Conservation (phyloP, 495 filamentous ascomycete species). For the Penicillium fimorum region DNA sequence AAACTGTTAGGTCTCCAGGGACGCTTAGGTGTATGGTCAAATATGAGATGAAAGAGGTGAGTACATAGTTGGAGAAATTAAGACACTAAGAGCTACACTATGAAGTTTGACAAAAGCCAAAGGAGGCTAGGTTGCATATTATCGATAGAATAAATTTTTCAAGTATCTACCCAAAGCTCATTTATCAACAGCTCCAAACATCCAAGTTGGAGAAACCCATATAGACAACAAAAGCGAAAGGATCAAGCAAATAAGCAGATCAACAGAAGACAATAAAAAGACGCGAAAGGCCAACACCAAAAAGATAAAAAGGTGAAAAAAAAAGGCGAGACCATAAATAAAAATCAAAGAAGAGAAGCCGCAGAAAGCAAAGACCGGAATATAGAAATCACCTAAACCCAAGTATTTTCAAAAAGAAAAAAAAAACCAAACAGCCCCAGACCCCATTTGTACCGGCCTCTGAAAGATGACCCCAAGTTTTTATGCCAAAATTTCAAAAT, state of each 20-base stretch:
- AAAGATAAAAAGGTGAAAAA: conserved; percentile 6
- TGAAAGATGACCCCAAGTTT: conserved; percentile 16
- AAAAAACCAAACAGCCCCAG: conserved; percentile 8
- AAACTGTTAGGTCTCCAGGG: no score
- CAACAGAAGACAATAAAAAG: conserved; percentile 20
- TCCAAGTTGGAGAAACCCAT: conserved; percentile 14
- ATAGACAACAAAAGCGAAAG: conserved; percentile 14
- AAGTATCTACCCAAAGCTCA: conserved; percentile 19
- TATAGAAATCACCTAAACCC: conserved; percentile 6
- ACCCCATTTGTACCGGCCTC: conserved; percentile 15
- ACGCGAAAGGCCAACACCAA: conserved; percentile 3
- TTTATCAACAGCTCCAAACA: conserved; percentile 21
- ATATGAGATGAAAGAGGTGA: no score
- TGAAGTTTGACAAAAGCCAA: neutral
- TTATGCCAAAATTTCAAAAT: conserved; percentile 14
- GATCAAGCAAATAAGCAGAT: conserved; percentile 18
- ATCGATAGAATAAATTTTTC: conserved; percentile 5
- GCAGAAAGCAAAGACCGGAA: conserved; percentile 10
- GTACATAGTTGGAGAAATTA: no score
- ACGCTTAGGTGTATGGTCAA: no score
- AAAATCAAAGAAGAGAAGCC: conserved; percentile 2
- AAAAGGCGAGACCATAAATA: conserved; percentile 5
- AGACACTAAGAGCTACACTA: no score
- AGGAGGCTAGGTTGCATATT: neutral
- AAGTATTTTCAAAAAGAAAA: conserved; percentile 14